Percentiles rank a stretch among this genome's conserved stretches.
phyloP scores from a whole-genome alignment of 2,329 filamentous ascomycete genomes.

The Pestalotiopsis sp. region DNA sequence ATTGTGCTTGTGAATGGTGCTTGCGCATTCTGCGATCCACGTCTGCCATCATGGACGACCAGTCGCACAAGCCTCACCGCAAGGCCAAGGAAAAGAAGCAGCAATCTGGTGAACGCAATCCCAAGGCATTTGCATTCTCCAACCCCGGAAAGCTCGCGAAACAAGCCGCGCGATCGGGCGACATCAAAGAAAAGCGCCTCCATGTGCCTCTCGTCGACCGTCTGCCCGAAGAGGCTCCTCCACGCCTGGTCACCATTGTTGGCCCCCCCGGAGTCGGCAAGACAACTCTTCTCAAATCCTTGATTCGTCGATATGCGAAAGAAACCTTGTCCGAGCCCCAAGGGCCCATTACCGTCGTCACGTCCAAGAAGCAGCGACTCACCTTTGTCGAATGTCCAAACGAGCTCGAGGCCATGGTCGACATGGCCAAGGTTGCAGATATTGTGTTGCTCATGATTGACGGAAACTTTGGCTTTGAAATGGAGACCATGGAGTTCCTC shows the following conservation, averaged over 20 bases:
- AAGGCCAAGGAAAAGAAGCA: conserved; percentile 89
- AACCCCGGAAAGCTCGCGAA: conserved; percentile 15
- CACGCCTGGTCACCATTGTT: conserved; percentile 89
- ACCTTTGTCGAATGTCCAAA: conserved; percentile 99
- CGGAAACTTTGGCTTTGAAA: conserved; percentile 98
- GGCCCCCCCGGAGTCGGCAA: conserved; percentile 95
- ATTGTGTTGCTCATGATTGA: conserved; percentile 98
- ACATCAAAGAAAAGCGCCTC: conserved; percentile 82
- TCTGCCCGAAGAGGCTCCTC: conserved; percentile 84
- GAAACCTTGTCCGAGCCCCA: conserved; percentile 88
- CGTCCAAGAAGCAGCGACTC: conserved; percentile 90
- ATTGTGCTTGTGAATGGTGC: neutral
- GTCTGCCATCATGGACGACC: conserved; percentile 70
- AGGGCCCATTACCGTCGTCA: conserved; percentile 93
- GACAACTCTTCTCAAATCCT: conserved; percentile 91
- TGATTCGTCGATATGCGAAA: conserved; percentile 93
- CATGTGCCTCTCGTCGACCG: conserved; percentile 97
- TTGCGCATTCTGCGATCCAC: neutral
- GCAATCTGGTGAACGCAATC: conserved; percentile 67
- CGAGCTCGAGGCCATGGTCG: conserved; percentile 93
- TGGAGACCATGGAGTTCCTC: conserved; percentile 99
- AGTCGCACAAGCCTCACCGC: conserved; percentile 83
- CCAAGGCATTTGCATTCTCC: conserved; percentile 68
- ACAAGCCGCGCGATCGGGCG: conserved; percentile 24
- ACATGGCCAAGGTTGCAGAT: conserved; percentile 95